phyloP scores from a whole-genome alignment of 2,329 filamentous ascomycete genomes.

The Calonectria pteridis region DNA sequence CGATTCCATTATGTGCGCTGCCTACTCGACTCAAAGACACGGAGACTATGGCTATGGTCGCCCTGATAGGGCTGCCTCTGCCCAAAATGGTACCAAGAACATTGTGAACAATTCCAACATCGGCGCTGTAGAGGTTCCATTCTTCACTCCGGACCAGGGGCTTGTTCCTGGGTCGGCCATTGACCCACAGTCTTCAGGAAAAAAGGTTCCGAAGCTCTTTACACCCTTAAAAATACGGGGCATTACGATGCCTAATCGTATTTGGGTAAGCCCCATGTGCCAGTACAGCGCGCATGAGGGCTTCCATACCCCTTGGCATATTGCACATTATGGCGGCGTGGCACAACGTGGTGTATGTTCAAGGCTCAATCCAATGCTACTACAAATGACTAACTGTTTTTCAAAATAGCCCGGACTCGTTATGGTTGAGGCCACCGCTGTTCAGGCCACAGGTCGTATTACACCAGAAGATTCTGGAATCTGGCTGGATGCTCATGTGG shows the following conservation, averaged over 20 bases:
- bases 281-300: slow-evolving; percentile 62
- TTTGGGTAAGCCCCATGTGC: slow-evolving; percentile 61
- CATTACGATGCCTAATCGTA: slow-evolving; percentile 59
- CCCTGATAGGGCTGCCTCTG: too few relatives aligned
- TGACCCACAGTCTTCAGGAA: slow-evolving; percentile 59
- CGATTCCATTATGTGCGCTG: background rate
- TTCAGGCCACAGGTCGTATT: slow-evolving; percentile 4
- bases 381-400: slow-evolving; percentile 12
- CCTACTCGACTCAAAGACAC: background rate
- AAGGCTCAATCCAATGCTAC: slow-evolving; percentile 36
- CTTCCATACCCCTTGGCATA: slow-evolving; percentile 78
- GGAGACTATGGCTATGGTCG: background rate
- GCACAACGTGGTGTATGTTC: slow-evolving; percentile 69
- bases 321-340: slow-evolving; percentile 80
- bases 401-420: slow-evolving; percentile 70
- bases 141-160: slow-evolving; percentile 59
- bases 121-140: slow-evolving; percentile 51
- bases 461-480: slow-evolving; percentile 10
- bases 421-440: slow-evolving; percentile 50
- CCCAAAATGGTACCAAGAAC: too few relatives aligned
- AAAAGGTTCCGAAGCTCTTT: slow-evolving; percentile 64
- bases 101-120: too few relatives aligned
- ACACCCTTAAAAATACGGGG: slow-evolving; percentile 60
- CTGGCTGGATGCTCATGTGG: slow-evolving; percentile 73
- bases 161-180: slow-evolving; percentile 52